Conservation (phyloP, 192 early-diverging fungal species). For the Gigaspora rosea region DNA sequence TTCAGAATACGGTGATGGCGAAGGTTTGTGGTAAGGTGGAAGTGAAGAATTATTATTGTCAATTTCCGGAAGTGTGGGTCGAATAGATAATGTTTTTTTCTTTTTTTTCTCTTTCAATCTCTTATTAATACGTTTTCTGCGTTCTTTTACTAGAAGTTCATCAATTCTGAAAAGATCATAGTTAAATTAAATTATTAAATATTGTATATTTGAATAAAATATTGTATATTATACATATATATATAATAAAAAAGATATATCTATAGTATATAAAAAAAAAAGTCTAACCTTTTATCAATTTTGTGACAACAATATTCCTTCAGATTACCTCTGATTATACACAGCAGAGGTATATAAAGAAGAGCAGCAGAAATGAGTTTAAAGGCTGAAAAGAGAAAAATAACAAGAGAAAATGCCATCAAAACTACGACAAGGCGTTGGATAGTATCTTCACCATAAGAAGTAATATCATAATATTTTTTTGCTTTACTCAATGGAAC, state of each 20-base stretch:
- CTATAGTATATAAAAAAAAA: conserved; percentile 2
- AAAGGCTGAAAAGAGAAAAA: conserved; percentile 61
- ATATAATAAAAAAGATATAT: too few species aligned
- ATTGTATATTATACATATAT: too few species aligned
- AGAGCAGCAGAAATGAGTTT: conserved; percentile 61
- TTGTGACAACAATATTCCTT: conserved; percentile 90
- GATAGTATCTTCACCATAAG: conserved; percentile 31
- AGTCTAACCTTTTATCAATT: conserved; percentile 79
- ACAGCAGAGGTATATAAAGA: conserved; percentile 78
- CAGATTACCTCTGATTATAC: conserved; percentile 79
- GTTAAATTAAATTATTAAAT: not conserved
- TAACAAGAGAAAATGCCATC: conserved; percentile 65
- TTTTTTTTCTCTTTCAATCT: too few species aligned
- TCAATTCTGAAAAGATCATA: not conserved
- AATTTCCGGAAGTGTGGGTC: not conserved
- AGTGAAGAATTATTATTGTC: not conserved
- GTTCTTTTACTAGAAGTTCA: not conserved
- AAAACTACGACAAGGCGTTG: conserved; percentile 4
- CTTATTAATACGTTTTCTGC: too few species aligned
- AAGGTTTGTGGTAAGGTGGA: not conserved
- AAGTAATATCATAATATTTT: conserved; percentile 1
- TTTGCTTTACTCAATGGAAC: conserved; percentile 16
- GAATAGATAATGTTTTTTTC: not conserved
- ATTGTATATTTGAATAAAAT: too few species aligned
- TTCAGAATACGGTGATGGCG: not conserved